Conservation (phyloP, 2,329 filamentous ascomycete species). For the Epichloe hybrida region DNA sequence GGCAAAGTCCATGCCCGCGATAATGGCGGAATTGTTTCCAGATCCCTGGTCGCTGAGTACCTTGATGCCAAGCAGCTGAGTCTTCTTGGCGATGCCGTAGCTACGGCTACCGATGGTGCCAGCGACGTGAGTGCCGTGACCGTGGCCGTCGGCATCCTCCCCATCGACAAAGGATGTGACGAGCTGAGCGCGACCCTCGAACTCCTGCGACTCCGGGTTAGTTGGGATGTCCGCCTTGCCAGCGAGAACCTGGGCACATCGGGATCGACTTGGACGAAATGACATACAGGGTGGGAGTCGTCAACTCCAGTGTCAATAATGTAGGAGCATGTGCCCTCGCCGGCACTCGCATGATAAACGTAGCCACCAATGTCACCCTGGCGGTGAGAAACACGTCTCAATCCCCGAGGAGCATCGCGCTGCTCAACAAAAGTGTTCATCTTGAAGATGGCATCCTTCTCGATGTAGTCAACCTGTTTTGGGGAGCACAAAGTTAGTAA, state of each 20-base stretch:
- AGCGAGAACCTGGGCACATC: neutral
- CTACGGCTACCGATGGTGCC: conserved; percentile 19
- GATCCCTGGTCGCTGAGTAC: conserved; percentile 25
- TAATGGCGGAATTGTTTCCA: conserved; percentile 25
- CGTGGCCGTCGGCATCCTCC: conserved; percentile 16
- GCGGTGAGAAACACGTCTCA: conserved; percentile 21
- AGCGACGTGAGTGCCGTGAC: conserved; percentile 4
- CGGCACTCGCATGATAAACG: conserved; percentile 25
- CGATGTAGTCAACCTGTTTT: conserved; percentile 19
- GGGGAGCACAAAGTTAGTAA: too few relatives aligned
- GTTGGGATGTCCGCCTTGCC: neutral
- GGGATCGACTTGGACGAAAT: conserved; percentile 19
- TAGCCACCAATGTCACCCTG: conserved; percentile 17
- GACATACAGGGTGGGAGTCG: conserved; percentile 20
- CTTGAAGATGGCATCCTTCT: conserved; percentile 21
- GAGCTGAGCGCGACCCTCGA: conserved; percentile 20
- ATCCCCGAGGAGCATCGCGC: conserved; percentile 14
- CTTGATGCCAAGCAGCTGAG: conserved; percentile 30
- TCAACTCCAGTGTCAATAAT: conserved; percentile 33
- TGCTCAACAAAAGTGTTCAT: conserved; percentile 7
- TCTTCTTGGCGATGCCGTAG: conserved; percentile 29
- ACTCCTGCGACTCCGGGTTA: conserved; percentile 24
- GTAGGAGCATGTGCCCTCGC: conserved; percentile 28
- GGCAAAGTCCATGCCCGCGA: conserved; percentile 32
- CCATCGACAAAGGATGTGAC: conserved; percentile 14